A percentile compares a stretch with the other conserved stretches of the same genome.
These are phyloP conservation scores for Lecanicillium sp. DNA, from an alignment of 2,329 filamentous ascomycete genomes.

Conservation along the genomic window DNA sequence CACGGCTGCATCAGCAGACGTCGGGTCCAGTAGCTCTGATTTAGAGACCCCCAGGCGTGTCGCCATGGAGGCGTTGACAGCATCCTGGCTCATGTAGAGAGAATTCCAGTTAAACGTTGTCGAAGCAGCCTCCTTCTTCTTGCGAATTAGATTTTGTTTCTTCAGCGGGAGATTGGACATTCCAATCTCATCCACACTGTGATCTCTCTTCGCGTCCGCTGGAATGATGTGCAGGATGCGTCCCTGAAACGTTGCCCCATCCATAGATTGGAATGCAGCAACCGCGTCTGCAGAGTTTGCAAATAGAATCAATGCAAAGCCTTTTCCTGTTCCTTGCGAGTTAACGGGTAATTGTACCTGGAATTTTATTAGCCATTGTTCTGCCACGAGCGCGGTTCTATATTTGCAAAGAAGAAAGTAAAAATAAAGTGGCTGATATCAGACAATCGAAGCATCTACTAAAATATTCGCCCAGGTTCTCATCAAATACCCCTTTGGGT, in stretches of 20 bases:
- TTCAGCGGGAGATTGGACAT: conserved; percentile 89
- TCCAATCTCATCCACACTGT: conserved; percentile 77
- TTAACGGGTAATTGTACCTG: conserved; percentile 84
- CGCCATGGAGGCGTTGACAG: conserved; percentile 84
- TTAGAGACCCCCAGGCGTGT: conserved; percentile 83
- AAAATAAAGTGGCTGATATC: conserved; percentile 35
- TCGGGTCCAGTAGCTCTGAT: conserved; percentile 88
- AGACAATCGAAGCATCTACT: conserved; percentile 98
- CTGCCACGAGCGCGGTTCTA: conserved; percentile 10
- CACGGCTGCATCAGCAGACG: conserved; percentile 85
- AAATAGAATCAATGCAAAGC: conserved; percentile 83
- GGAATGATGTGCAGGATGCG: conserved; percentile 86
- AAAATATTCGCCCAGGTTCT: conserved; percentile 93
- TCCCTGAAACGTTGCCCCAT: conserved; percentile 85
- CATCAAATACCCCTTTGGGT: conserved; percentile 77
- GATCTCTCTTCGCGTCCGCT: conserved; percentile 71
- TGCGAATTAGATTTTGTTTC: conserved; percentile 85
- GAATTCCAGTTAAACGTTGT: conserved; percentile 95
- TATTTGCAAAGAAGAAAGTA: conserved; percentile 11
- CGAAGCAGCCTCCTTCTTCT: conserved; percentile 70
- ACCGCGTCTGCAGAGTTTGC: conserved; percentile 63
- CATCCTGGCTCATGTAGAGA: conserved; percentile 97
- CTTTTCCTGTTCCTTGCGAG: conserved; percentile 68
- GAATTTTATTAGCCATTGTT: conserved; percentile 19
- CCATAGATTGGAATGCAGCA: conserved; percentile 68